Conservation (phyloP, 2,329 filamentous ascomycete species). For the Ophiocordyceps polyrhachis-furcata region DNA sequence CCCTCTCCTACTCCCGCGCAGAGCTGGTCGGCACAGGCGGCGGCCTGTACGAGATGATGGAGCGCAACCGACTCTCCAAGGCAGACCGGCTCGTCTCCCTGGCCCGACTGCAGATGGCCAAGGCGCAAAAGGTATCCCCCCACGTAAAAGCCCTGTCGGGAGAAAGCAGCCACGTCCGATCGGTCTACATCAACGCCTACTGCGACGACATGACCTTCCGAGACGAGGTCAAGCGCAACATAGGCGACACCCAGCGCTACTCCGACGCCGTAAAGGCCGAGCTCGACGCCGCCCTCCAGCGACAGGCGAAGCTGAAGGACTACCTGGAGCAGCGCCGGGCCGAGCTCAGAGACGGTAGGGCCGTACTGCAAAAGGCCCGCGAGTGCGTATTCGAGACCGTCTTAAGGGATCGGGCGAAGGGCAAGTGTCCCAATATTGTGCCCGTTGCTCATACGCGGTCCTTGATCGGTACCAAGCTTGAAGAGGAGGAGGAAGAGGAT, state of each 20-base stretch:
- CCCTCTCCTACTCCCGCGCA: constrained; percentile 19
- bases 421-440: not conserved
- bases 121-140: constrained; percentile 21
- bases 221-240: constrained; percentile 27
- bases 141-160: constrained; percentile 21
- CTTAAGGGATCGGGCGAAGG: not conserved
- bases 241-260: constrained; percentile 17
- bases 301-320: constrained; percentile 10
- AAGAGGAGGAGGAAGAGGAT: not conserved
- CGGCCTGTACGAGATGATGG: constrained; percentile 29
- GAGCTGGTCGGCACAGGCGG: constrained; percentile 33
- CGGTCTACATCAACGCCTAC: constrained; percentile 37
- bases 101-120: constrained; percentile 19
- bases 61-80: constrained; percentile 28
- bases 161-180: constrained; percentile 25
- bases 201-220: constrained; percentile 33
- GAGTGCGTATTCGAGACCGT: constrained; percentile 15
- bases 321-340: constrained; percentile 13
- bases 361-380: constrained; percentile 23
- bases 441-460: not conserved
- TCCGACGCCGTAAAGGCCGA: constrained; percentile 13
- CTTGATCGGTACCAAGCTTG: not conserved
- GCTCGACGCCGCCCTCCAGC: constrained; percentile 12
- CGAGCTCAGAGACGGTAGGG: constrained; percentile 15
- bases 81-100: constrained; percentile 24